Base-by-base conservation (phyloP, 176 grass and related monocot genomes). In the Otatea glauca region DNA sequence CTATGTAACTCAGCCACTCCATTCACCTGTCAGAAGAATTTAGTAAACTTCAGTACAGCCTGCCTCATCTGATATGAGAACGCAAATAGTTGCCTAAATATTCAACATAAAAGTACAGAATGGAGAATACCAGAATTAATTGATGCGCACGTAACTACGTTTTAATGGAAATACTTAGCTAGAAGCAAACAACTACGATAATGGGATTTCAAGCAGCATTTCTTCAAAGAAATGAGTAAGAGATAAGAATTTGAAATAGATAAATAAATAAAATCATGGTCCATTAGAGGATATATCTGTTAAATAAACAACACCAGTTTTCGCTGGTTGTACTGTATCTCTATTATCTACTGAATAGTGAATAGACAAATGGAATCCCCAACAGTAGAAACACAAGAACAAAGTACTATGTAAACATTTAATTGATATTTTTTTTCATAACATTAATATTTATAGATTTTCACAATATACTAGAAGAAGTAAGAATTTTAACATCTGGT, bases 1-100 rank as follows among this genome's bases (percentile, higher is more conserved):
- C 91, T 96, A 84, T 96, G 94, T 41, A 96, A 82, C 77, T 92
- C 87, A 11, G 94, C 91, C 75, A 96, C 91, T 89, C 92, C 92
- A 88, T 94, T 91, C 55, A 97, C 94, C 94, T 97, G 71, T 73
- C 11, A 73, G 12, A 89, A 79, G 61, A 88, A 79, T 66, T 85
- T 65, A 81, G 78, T 76, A 75, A 11, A 10, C 59, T 84, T 76
- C 66, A 88, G 56, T 75, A 92, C 25, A 14, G 44, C 61, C 12
- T 51, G 23, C 45, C 9, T 76, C 56, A 78, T 53, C 71, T 71
- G 49, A 83, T 35, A 83, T 37, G 41, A 55, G 44, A 72, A 84
- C 8, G 77, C 24, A 90, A 75, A 91, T 15, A 54, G 37, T 84
- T 81, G 45, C 29, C 60, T 45, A 44, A 59, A 74, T 63, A 59